A percentile compares a stretch with the other conserved stretches of the same genome.
Evolutionary conservation across 495 filamentous ascomycete genomes (phyloP).

Genomic region (Neurospora sp.): DNA sequence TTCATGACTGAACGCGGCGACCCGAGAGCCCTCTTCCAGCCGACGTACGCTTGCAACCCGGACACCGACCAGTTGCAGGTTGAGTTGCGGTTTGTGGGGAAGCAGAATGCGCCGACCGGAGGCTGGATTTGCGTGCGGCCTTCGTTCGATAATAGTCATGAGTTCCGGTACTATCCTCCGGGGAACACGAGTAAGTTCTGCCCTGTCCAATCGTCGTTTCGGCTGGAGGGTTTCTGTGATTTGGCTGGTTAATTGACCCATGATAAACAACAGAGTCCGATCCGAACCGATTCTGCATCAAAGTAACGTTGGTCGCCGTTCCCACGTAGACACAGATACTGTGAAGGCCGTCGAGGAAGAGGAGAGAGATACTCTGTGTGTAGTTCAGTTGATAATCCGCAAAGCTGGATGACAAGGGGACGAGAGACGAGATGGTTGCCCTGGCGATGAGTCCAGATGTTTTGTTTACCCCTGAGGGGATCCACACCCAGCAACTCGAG

Average conservation of each 20-base stretch:
- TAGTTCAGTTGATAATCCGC: not conserved
- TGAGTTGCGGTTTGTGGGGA: conserved; percentile 28
- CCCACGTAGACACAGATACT: not conserved
- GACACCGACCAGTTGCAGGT: conserved; percentile 35
- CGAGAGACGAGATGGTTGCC: not conserved
- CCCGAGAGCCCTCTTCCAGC: conserved; percentile 36
- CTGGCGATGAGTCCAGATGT: not conserved
- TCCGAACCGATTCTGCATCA: conserved; percentile 24
- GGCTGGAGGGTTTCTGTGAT: not conserved
- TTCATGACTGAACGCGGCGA: conserved; percentile 44
- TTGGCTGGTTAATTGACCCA: not conserved
- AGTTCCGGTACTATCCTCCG: conserved; percentile 37
- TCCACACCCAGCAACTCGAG: not conserved
- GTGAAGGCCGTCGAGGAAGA: not conserved
- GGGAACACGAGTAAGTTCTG: conserved; percentile 31
- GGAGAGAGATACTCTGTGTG: too few species aligned
- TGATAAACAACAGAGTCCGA: conserved; percentile 19
- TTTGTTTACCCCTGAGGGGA: not conserved
- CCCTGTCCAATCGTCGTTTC: not conserved
- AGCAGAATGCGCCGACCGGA: conserved; percentile 23
- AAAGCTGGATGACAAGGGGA: not conserved
- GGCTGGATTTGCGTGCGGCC: conserved; percentile 35
- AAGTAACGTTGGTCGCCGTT: conserved; percentile 24
- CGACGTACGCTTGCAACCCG: conserved; percentile 40
- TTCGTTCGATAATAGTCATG: conserved; percentile 27